Evolutionary conservation across 2,329 filamentous ascomycete genomes (phyloP), one percentile per base, ranked within the genome.

Genomic region (Eurotiales sp.): DNA sequence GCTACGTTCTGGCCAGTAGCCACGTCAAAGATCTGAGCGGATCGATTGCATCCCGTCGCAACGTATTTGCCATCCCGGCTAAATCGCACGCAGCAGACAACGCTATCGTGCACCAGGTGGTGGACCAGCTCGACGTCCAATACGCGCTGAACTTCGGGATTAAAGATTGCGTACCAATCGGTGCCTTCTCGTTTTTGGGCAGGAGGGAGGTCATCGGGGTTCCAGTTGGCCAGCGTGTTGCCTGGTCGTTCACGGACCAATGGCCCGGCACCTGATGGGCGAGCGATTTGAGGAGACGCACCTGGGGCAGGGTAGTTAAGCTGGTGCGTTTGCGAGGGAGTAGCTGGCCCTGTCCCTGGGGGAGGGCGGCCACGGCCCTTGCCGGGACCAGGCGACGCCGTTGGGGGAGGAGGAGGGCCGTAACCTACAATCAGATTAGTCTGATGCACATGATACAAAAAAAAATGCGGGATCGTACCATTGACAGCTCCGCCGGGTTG

Each of bases 11-110:
- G 83, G 51, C 93, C 93, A 14, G 83, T 87, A 62, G 83, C 80
- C 37, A 97, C 92, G 59, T 99, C 93, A 70, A 93, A 99, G 62
- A 99, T 99, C 72, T 97, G 92, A n/a, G 93, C 93, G n/a, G 90
- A 96, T 57, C 91, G 81, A 72, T 99, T 99, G 78, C 93, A 97
- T 39, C 93, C 93, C 4, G 93, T 99, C 7, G 93, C 93, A 50
- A 99, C 88, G 61, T 89, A 96, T 66, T 95, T 91, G 60, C 93
- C 93, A 65, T 99, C 93, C 50, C 88, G 83, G 68, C 92, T 97
- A 77, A 99, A 99, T 53, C 93, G 83, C 30, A 99, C 93, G 68
- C 93, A 99, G 79, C 93, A 99, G 1, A 99, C 93, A 3, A 99
- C 93, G 62, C 92, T 97, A 66, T 96, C 89, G 65, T 99, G 93